Conservation (phyloP, 1,284 basidiomycete species). For the Rhodotorula sp. region DNA sequence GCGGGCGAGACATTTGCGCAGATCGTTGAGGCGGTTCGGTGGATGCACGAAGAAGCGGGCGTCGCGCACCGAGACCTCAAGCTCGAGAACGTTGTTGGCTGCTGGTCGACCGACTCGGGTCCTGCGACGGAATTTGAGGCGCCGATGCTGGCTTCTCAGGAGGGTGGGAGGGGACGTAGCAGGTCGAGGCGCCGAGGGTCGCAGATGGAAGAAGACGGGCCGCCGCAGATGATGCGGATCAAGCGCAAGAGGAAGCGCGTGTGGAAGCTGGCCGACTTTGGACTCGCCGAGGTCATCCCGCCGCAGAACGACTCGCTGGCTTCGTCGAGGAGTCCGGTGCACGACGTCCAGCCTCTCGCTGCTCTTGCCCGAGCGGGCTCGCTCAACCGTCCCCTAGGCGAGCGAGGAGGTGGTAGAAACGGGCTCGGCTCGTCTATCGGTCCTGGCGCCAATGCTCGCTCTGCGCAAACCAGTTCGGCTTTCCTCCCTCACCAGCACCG, state of each 20-base stretch:
- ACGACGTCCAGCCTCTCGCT: slow-evolving; percentile 27
- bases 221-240: background rate
- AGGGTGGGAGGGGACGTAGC: background rate
- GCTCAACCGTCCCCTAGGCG: slow-evolving; percentile 40
- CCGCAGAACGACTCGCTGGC: background rate
- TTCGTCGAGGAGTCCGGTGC: background rate
- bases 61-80: slow-evolving; percentile 92
- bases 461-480: slow-evolving; percentile 51
- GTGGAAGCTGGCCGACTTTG: slow-evolving; percentile 69
- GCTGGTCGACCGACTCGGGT: background rate
- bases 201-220: background rate
- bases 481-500: slow-evolving; percentile 52
- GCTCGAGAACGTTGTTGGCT: slow-evolving; percentile 88
- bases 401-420: background rate
- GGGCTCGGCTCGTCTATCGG: slow-evolving; percentile 5
- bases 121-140: background rate
- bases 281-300: slow-evolving; percentile 58
- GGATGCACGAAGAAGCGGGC: slow-evolving; percentile 74
- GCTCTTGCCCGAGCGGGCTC: slow-evolving; percentile 40
- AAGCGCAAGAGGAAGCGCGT: slow-evolving; percentile 2
- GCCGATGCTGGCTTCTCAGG: too few relatives aligned
- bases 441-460: background rate
- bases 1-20: slow-evolving; percentile 86
- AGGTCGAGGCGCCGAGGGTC: background rate
- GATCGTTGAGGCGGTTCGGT: slow-evolving; percentile 78